Base-by-base conservation (phyloP, 441 rosid species). In the Melastoma candidum region DNA sequence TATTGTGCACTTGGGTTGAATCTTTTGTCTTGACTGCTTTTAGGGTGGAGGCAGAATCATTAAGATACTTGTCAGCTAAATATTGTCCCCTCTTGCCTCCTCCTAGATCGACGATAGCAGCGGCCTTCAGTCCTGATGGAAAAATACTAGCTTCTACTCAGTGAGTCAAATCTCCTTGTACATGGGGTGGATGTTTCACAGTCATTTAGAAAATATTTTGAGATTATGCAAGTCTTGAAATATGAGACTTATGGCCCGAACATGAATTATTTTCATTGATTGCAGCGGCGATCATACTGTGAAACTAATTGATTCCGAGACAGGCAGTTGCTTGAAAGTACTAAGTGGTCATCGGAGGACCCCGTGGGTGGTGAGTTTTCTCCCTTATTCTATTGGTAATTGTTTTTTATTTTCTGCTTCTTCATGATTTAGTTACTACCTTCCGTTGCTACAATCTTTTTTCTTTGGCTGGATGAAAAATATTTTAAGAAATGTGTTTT, bases 271-370 rank as follows among this genome's bases (percentile, higher is more conserved):
- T 48, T 6, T 36, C 41, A 2, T 36, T 54, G 51, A 55, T 64
- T 73, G 76, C 77, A 90, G 97, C 60, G 97, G 97, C 50, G 97
- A 90, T 63, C 96, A 87, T 65, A 87, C 96, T 12, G 96, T 90
- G 54, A 90, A 90, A 88, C 78, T 87, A 63, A 81, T 90, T 68
- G 92, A 90, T 66, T 87, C 81, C 53, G 77, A 75, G 61, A 84
- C 79, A 12, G 90, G 92, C 57, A 79, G 69, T 59, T 87, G 95
- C 78, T 71, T 79, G 66, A 90, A 78, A 74, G 96, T 83, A 48
- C 69, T 90, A 71, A 74, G 59, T 46, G 96, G 97, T 67, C 97
- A 90, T 71, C 71, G 82, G 57, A 75, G 92, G 68, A 90, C 96
- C 24, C 97, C 96, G 11, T 90, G 96, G 97, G 97, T 90, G 92